These are phyloP conservation scores for Roridomyces roridus DNA, from an alignment of 768 basidiomycete genomes.

Conservation along the genomic window DNA sequence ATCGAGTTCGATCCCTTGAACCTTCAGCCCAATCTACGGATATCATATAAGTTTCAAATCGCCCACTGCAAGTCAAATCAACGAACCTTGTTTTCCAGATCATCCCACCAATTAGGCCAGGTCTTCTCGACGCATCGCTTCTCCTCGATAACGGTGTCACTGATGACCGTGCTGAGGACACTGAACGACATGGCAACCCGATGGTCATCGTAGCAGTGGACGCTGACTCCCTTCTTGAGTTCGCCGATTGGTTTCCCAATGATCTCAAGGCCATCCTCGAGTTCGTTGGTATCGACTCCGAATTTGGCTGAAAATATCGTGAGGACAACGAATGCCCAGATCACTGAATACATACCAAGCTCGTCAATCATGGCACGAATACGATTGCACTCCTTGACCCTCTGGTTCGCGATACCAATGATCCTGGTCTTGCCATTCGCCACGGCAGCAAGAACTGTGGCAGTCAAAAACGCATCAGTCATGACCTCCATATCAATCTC, in stretches of 20 bases:
- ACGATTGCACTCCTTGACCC: conserved; percentile 98
- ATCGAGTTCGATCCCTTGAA: conserved; percentile 83
- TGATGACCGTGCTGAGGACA: conserved; percentile 78
- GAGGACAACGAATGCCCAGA: neutral
- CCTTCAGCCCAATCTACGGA: conserved; percentile 82
- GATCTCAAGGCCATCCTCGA: conserved; percentile 92
- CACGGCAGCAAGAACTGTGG: conserved; percentile 90
- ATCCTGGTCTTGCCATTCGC: conserved; percentile 78
- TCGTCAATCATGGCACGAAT: conserved; percentile 97
- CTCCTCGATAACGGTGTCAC: conserved; percentile 87
- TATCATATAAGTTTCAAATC: conserved; percentile 1
- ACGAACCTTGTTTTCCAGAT: conserved; percentile 89
- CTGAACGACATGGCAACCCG: conserved; percentile 99
- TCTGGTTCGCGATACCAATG: conserved; percentile 94
- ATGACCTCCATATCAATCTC: conserved; percentile 98
- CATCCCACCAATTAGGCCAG: conserved; percentile 99
- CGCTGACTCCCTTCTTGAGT: conserved; percentile 73
- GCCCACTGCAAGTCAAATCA: neutral
- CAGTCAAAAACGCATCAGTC: conserved; percentile 99
- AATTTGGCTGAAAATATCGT: conserved; percentile 75
- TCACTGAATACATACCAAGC: conserved; percentile 64
- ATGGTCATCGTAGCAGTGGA: conserved; percentile 98
- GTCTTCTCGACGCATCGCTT: conserved; percentile 99
- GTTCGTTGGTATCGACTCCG: conserved; percentile 89
- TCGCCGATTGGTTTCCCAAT: conserved; percentile 73